Percentiles rank a stretch among this genome's conserved stretches.
Conservation (phyloP, 2,329 filamentous ascomycete species). For the Fusarium chaquense region DNA sequence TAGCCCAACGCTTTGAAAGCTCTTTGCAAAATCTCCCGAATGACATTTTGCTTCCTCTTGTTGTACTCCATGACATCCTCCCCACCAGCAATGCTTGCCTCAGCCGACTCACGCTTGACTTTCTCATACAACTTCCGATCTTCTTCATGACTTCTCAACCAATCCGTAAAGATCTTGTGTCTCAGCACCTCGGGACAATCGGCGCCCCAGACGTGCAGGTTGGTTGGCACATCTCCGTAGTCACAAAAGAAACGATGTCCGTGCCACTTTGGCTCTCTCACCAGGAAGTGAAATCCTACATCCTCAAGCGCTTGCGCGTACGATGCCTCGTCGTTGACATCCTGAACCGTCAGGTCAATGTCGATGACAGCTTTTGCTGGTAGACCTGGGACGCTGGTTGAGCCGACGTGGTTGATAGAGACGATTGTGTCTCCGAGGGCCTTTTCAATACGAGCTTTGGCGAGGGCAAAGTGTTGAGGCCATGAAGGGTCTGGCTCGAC, state of each 20-base stretch:
- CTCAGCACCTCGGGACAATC: constrained; percentile 57
- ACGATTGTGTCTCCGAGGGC: constrained; percentile 54
- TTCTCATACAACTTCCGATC: constrained; percentile 56
- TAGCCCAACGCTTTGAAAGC: constrained; percentile 47
- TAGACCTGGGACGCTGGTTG: constrained; percentile 62
- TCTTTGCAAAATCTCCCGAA: constrained; percentile 54
- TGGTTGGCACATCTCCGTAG: constrained; percentile 53
- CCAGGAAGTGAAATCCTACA: constrained; percentile 59
- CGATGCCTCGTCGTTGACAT: constrained; percentile 55
- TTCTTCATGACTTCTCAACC: constrained; percentile 53
- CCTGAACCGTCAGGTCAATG: constrained; percentile 61
- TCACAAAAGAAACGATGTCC: constrained; percentile 60
- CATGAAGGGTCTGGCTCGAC: constrained; percentile 54
- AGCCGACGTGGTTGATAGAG: constrained; percentile 61
- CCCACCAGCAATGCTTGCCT: constrained; percentile 37
- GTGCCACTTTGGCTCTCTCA: constrained; percentile 61
- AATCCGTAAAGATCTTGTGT: constrained; percentile 60
- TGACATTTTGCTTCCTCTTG: constrained; percentile 55
- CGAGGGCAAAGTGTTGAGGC: constrained; percentile 50
- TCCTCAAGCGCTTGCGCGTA: constrained; percentile 59
- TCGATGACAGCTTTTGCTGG: constrained; percentile 66
- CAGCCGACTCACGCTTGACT: not conserved
- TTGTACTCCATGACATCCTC: constrained; percentile 56
- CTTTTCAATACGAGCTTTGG: constrained; percentile 51
- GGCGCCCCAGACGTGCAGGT: constrained; percentile 63